Percentiles rank a stretch among this genome's conserved stretches.
Evolutionary conservation across 148 eudicot genomes (phyloP).

Genomic region (Silene uniflora): DNA sequence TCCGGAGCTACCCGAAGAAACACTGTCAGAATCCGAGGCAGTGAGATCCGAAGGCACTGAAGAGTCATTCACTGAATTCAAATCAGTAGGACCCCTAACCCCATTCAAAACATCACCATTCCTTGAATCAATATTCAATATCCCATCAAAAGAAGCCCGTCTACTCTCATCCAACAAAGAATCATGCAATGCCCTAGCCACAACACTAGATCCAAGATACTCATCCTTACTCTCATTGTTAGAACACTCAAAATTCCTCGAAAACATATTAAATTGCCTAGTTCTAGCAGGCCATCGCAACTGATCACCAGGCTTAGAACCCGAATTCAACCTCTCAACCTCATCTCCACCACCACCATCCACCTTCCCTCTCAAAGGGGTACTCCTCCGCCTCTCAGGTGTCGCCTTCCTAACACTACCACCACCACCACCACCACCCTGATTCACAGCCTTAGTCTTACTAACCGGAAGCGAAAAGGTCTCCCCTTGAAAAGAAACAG

Average conservation of each 20-base stretch:
- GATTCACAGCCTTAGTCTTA: conserved; percentile 67
- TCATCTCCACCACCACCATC: conserved; percentile 52
- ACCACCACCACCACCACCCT: conserved; percentile 19
- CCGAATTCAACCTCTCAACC: conserved; percentile 50
- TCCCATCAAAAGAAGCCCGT: conserved; percentile 76
- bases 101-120: conserved; percentile 45
- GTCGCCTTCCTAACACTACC: conserved; percentile 65
- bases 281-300: conserved; percentile 79
- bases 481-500: conserved; percentile 94
- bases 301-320: conserved; percentile 59
- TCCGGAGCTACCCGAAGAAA: conserved; percentile 90
- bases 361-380: conserved; percentile 53
- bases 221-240: conserved; percentile 43
- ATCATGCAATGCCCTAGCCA: conserved; percentile 48
- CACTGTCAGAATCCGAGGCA: conserved; percentile 85
- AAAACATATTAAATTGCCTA: conserved; percentile 39
- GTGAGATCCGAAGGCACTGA: conserved; percentile 62
- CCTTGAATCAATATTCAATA: conserved; percentile 54
- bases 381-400: conserved; percentile 69
- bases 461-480: conserved; percentile 80
- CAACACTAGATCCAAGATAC: conserved; percentile 52
- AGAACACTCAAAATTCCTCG: conserved; percentile 56
- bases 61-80: conserved; percentile 51
- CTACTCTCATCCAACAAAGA: conserved; percentile 53
- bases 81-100: conserved; percentile 32